Percentiles rank a stretch among this genome's conserved stretches.
Conservation (phyloP, 106 monocot genomes). For the Acorus gramineus region DNA sequence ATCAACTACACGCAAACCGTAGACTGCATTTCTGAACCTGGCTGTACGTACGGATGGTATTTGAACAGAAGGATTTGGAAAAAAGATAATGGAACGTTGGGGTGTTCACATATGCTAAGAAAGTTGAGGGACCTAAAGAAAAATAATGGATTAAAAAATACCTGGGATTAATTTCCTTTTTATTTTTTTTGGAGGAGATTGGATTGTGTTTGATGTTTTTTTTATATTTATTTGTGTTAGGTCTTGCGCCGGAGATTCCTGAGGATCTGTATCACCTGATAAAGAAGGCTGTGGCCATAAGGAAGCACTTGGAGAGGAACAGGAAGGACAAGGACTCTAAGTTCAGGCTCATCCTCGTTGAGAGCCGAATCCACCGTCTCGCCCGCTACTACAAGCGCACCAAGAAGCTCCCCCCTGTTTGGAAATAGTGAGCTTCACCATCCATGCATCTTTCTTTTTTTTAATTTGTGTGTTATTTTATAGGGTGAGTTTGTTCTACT, state of each 20-base stretch:
- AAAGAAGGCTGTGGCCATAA: constrained; percentile 61
- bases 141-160: too few species aligned
- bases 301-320: constrained; percentile 68
- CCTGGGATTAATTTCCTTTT: too few species aligned
- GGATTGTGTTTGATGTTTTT: not conserved
- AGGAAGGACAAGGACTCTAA: constrained; percentile 66
- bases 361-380: constrained; percentile 59
- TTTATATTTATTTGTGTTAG: constrained; percentile 5
- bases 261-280: constrained; percentile 65
- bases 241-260: constrained; percentile 58
- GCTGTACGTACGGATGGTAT: too few species aligned
- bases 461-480: not conserved
- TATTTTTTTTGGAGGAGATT: not conserved
- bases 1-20: too few species aligned
- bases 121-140: too few species aligned
- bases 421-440: constrained; percentile 26
- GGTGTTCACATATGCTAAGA: too few species aligned
- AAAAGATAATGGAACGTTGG: too few species aligned
- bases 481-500: not conserved
- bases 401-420: constrained; percentile 51
- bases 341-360: constrained; percentile 51
- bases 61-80: too few species aligned
- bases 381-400: constrained; percentile 61
- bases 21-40: too few species aligned
- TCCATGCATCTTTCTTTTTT: not conserved